phyloP scores from a whole-genome alignment of 2,329 filamentous ascomycete genomes.

The Phyllosticta citrichinensis region DNA sequence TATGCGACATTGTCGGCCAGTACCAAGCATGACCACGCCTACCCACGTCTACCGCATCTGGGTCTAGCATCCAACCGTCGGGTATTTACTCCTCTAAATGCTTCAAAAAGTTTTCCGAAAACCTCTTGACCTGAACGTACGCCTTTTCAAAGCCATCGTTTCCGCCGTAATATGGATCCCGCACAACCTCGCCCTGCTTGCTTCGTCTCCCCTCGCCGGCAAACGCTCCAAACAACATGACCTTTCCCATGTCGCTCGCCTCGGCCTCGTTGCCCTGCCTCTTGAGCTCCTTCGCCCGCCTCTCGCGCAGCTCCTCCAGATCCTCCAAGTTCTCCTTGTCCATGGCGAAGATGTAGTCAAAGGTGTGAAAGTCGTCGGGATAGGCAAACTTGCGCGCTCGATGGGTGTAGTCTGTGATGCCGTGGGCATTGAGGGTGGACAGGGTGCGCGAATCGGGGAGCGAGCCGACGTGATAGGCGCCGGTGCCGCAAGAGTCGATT shows the following conservation, averaged over 20 bases:
- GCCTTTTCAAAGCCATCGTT: slow-evolving; percentile 69
- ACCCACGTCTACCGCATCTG: too few relatives aligned
- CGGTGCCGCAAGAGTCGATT: slow-evolving; percentile 87
- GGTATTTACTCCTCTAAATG: slow-evolving; percentile 35
- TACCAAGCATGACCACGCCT: not conserved
- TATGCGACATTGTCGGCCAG: not conserved
- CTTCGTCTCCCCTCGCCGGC: slow-evolving; percentile 35
- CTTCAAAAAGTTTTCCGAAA: slow-evolving; percentile 65
- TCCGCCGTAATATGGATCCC: slow-evolving; percentile 91
- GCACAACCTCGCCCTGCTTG: slow-evolving; percentile 53
- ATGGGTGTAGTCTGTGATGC: slow-evolving; percentile 69
- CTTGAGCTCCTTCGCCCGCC: slow-evolving; percentile 36
- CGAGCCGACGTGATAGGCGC: slow-evolving; percentile 71
- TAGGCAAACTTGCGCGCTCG: slow-evolving; percentile 60
- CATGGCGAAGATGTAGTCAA: slow-evolving; percentile 95
- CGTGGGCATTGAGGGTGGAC: slow-evolving; percentile 61
- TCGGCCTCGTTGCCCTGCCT: slow-evolving; percentile 23
- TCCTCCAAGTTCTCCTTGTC: slow-evolving; percentile 71
- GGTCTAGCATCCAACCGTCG: not conserved
- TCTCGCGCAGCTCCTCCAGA: slow-evolving; percentile 48
- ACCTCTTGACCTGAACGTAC: slow-evolving; percentile 74
- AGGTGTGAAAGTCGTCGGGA: slow-evolving; percentile 64
- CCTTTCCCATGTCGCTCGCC: slow-evolving; percentile 36
- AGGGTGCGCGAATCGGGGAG: slow-evolving; percentile 76
- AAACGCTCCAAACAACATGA: slow-evolving; percentile 81